Percentiles rank a stretch among this genome's conserved stretches.
Evolutionary conservation across 129 eudicot genomes (phyloP).

Genomic region (Flaveria bidentis): DNA sequence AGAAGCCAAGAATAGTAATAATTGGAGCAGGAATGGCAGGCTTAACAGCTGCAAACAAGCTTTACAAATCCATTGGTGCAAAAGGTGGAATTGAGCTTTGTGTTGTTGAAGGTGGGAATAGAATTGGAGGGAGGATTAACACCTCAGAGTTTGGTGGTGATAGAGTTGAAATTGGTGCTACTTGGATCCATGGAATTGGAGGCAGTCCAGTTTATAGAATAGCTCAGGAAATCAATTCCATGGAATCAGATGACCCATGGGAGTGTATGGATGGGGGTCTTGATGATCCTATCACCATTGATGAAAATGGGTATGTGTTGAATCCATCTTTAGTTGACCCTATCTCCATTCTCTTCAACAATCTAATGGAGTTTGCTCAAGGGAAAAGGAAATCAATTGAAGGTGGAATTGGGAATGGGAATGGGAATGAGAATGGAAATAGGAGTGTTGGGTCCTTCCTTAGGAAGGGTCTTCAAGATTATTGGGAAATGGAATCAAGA

Average conservation of each 20-base stretch:
- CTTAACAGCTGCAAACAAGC: constrained; percentile 84
- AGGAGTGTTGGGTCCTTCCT: constrained; percentile 65
- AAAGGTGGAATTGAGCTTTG: constrained; percentile 55
- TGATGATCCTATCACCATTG: constrained; percentile 58
- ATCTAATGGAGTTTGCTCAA: constrained; percentile 65
- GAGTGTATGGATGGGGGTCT: constrained; percentile 82
- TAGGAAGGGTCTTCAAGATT: constrained; percentile 52
- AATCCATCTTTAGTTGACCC: constrained; percentile 58
- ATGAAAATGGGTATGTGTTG: constrained; percentile 65
- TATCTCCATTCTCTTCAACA: constrained; percentile 48
- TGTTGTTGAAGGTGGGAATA: constrained; percentile 79
- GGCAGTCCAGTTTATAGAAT: constrained; percentile 80
- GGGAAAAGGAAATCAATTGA: constrained; percentile 37
- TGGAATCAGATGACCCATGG: constrained; percentile 72
- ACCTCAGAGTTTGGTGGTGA: constrained; percentile 84
- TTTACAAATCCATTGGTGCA: constrained; percentile 44
- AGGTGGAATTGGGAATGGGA: constrained; percentile 19
- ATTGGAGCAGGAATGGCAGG: constrained; percentile 97
- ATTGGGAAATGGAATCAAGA: constrained; percentile 43
- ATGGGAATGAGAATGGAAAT: not conserved
- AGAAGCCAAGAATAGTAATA: constrained; percentile 78
- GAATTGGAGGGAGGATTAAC: constrained; percentile 87
- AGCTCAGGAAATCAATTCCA: constrained; percentile 58
- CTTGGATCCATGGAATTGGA: constrained; percentile 94
- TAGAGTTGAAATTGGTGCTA: constrained; percentile 85